Conservation (phyloP, 1,139 yeast genomes). For the Eremothecium sinecaudum region DNA sequence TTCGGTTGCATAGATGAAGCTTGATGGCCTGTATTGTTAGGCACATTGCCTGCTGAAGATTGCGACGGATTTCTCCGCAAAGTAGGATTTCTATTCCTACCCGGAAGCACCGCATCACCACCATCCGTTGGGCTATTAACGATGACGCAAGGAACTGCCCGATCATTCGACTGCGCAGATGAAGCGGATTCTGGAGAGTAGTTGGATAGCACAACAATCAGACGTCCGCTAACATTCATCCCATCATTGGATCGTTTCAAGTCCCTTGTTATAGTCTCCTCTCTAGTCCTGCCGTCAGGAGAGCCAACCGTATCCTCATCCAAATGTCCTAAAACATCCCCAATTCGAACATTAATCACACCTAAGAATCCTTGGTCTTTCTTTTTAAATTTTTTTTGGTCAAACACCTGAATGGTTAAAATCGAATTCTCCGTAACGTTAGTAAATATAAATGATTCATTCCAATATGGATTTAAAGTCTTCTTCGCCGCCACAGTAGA, state of each 20-base stretch:
- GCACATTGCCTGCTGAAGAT: conserved; percentile 6
- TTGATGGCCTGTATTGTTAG: conserved; percentile 13
- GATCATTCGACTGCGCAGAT: conserved; percentile 29
- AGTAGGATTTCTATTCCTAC: neutral
- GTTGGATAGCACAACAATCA: conserved; percentile 61
- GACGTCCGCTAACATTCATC: conserved; percentile 83
- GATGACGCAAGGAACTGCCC: conserved; percentile 16
- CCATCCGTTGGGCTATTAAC: neutral
- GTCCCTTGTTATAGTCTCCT: conserved; percentile 89
- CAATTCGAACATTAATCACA: conserved; percentile 82
- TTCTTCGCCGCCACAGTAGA: conserved; percentile 90
- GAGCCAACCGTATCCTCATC: conserved; percentile 25
- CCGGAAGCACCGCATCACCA: neutral
- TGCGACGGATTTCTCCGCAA: conserved; percentile 9
- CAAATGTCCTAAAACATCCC: conserved; percentile 72
- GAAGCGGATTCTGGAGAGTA: conserved; percentile 7
- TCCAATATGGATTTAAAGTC: conserved; percentile 96
- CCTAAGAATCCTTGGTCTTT: conserved; percentile 99
- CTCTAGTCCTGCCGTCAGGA: conserved; percentile 38
- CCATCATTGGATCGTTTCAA: conserved; percentile 87
- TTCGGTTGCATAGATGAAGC: conserved; percentile 7
- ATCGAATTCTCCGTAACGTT: conserved; percentile 78
- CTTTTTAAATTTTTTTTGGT: conserved; percentile 90
- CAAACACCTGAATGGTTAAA: conserved; percentile 88
- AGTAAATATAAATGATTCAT: conserved; percentile 66